Base-by-base conservation (phyloP, 139 green algal genomes). In the Raphidocelis subcapitata region DNA sequence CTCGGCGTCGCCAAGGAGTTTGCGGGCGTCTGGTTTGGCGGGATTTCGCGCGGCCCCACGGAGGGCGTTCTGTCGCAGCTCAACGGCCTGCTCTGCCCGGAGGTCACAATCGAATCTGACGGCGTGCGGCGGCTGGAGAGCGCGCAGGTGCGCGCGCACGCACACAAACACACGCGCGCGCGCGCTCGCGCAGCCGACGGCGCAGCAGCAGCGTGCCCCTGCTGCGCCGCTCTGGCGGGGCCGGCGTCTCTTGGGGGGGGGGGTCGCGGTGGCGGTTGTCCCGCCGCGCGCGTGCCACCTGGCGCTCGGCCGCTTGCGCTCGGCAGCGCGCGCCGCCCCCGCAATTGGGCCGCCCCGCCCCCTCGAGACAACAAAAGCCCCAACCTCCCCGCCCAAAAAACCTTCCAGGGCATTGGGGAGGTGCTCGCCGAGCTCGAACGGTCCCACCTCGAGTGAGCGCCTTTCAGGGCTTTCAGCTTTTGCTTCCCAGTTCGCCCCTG, bases 381-480 rank as follows among this genome's bases (percentile, higher is more conserved):
- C 26, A 26, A 62, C 3, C 32, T 23, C 24, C 26, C 41, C 41
- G 12, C 8, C 41, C 41, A 12, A 49, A 8, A n/a, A 8, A 8
- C 32, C 4, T 23, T 62, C 36, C 70, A 77, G 70, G 70, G 70
- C 1, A 47, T 77, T 2, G 33, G n/a, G 18, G 70, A 70, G 49
- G 70, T 77, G 23, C 44, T 77, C 3, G 70, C 70, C 44, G 70
- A 77, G 47, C 61, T 77, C 32, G 70, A 77, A 33, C 61, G 70
- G 3, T 49, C 60, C 3, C 70, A 77, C 41, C 46, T 77, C 4
- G 70, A 77, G 61, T n/a, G n/a, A n/a, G n/a, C n/a, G n/a, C n/a
- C n/a, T n/a, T n/a, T n/a, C n/a, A n/a, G n/a, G n/a, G n/a, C n/a
- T n/a, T n/a, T n/a, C n/a, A n/a, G n/a, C n/a, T n/a, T n/a, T n/a